phyloP scores from a whole-genome alignment of 2,329 filamentous ascomycete species.

The Exophiala alcalophila region DNA sequence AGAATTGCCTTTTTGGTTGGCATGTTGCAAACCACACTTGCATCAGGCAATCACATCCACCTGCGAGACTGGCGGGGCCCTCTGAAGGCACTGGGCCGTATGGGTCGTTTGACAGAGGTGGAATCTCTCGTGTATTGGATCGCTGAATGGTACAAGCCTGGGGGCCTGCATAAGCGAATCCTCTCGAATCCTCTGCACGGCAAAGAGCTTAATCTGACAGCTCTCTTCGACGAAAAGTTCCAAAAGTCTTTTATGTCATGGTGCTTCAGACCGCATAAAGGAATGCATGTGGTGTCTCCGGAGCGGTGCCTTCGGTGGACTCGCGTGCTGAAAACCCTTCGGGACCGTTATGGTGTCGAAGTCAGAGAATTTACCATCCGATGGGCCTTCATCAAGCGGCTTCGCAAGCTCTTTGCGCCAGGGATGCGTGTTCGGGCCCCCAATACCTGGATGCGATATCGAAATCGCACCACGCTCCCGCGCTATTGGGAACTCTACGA shows the following conservation, averaged over 20 bases:
- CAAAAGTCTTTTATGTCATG: conserved; percentile 51
- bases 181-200: not conserved
- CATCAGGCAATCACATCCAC: conserved; percentile 43
- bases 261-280: conserved; percentile 42
- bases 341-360: conserved; percentile 20
- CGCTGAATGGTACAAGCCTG: conserved; percentile 20
- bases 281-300: conserved; percentile 9
- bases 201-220: conserved; percentile 31
- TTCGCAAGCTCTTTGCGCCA: conserved; percentile 18
- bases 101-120: conserved; percentile 18
- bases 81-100: conserved; percentile 54
- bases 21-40: conserved; percentile 48
- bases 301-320: conserved; percentile 25
- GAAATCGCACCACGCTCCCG: conserved; percentile 4
- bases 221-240: conserved; percentile 43
- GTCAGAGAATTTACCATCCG: conserved; percentile 18
- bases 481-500: conserved; percentile 23
- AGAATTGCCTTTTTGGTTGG: conserved; percentile 44
- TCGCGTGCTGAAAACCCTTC: conserved; percentile 20
- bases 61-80: conserved; percentile 55
- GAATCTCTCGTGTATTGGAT: conserved; percentile 23
- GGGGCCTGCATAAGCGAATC: conserved; percentile 9
- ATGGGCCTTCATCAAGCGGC: conserved; percentile 14
- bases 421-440: conserved; percentile 5
- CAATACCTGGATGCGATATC: conserved; percentile 7